Base-by-base conservation (phyloP, 2,329 filamentous ascomycete species). In the Fusarium sp. region DNA sequence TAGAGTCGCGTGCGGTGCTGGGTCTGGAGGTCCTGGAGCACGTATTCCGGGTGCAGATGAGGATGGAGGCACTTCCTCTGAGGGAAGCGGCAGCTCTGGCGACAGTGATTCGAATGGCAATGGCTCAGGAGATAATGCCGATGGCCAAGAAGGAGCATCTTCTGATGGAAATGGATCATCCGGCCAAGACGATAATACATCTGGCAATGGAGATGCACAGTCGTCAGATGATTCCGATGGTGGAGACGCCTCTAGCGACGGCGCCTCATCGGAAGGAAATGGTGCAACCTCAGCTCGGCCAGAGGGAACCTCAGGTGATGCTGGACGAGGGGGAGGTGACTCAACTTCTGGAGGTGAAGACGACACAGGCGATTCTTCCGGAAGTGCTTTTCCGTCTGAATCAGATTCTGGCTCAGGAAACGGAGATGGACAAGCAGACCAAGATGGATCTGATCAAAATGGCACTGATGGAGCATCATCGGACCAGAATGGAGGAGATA, bases 1-100 rank as follows among this genome's bases (percentile, higher is more conserved):
- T 10, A 31, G 33, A 10, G 47, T 63, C 24, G 60, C 56, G 3
- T 74, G 72, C 3, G 68, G 72, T 26, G 39, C 52, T 36, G 65
- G 69, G n/a, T 22, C 57, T 31, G 64, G 64, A 36, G 49, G 63
- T 4, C 72, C 72, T 28, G 72, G 72, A n/a, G 72, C 44, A 17
- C 72, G 72, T 7, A 51, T 63, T 7, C 35, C 60, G n/a, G 67
- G 51, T 3, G 59, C 18, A 28, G 18, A 28, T 4, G 41, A 70
- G 8, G 42, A 56, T 39, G 60, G 8, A 31, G 26, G 31, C 6
- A 31, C 20, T 18, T 62, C 51, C 6, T 39, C 59, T 7, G 35
- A 10, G 38, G 49, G 4, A 33, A 26, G 26, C 18, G 54, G 24
- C 14, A n/a, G 24, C 20, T 11, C 47, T 15, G 24, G 24, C 2